Base-by-base conservation (phyloP, 192 early-diverging fungal genomes). In the Glomus cerebriforme region DNA sequence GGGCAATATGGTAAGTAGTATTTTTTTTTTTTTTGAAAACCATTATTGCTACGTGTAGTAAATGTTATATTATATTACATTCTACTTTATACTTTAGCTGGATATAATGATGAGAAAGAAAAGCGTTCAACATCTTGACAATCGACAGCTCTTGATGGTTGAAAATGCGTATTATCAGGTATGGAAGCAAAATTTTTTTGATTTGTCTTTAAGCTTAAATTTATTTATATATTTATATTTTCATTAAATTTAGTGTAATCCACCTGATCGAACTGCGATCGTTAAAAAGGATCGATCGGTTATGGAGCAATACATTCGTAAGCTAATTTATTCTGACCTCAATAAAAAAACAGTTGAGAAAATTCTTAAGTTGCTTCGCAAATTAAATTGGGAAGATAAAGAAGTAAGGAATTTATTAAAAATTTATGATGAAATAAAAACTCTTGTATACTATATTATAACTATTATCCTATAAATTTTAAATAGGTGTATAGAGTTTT, bases 101-200 rank as follows among this genome's bases (percentile, higher is more conserved):
- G 96, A 96, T 29, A 95, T 96, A n/a, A 82, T 98, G 78, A 92
- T 94, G 88, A 88, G 96, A 45, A 98, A 97, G 82, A 95, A 95
- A 65, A 90, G 88, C 3, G 91, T 91, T 22, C 89, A 94, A 49
- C 92, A 96, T 80, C 80, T 97, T 27, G 98, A 99, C 80, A 92
- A 86, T 62, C 91, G 96, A 15, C 92, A 94, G 32, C 76, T 84
- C 7, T 80, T 97, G 70, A 94, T 99, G 89, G 93, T 99, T 37
- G 97, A 99, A 49, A 98, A 98, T 78, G 97, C 97, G 0, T 95
- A 92, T 72, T 94, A 94, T 81, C 91, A 92, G 84, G 90, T 92
- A 81, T 71, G 29, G 1, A 29, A 19, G 0, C 6, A 32, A 45
- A 47, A 67, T 12, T 72, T 72, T 32, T 22, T 2, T 22, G 1